phyloP scores from a whole-genome alignment of 2,329 filamentous ascomycete genomes.

The Chaetothyriales sp. region DNA sequence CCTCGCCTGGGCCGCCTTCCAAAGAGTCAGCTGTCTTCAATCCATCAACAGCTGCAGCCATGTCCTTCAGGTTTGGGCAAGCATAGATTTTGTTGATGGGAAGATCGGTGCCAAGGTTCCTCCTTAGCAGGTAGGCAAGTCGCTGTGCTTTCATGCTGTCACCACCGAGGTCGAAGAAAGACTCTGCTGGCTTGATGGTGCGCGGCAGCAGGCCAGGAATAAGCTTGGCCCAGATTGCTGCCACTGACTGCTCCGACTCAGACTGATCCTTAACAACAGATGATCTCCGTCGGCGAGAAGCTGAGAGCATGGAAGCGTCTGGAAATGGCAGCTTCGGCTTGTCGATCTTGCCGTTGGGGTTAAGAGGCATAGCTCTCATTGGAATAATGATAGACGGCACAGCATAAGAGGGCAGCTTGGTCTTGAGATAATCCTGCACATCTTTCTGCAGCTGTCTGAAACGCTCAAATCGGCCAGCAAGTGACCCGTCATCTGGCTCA shows the following conservation, averaged over 20 bases:
- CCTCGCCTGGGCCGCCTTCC: slow-evolving; percentile 28
- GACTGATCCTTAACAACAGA: slow-evolving; percentile 31
- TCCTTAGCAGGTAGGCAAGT: slow-evolving; percentile 56
- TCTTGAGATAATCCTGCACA: slow-evolving; percentile 53
- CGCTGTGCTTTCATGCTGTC: slow-evolving; percentile 70
- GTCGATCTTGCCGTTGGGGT: slow-evolving; percentile 76
- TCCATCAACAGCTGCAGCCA: slow-evolving; percentile 38
- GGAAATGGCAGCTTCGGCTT: slow-evolving; percentile 67
- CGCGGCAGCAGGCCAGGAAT: slow-evolving; percentile 52
- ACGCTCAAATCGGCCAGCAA: slow-evolving; percentile 42
- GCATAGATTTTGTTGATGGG: slow-evolving; percentile 57
- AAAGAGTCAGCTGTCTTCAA: slow-evolving; percentile 17
- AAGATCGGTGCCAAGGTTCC: slow-evolving; percentile 44
- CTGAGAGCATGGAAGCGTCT: slow-evolving; percentile 51
- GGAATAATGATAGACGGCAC: slow-evolving; percentile 61
- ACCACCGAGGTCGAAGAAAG: slow-evolving; percentile 67
- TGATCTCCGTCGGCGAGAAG: slow-evolving; percentile 35
- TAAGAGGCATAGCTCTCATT: slow-evolving; percentile 58
- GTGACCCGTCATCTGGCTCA: slow-evolving; percentile 36
- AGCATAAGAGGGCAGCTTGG: slow-evolving; percentile 57
- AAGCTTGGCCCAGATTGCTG: slow-evolving; percentile 58
- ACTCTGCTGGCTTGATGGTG: slow-evolving; percentile 46
- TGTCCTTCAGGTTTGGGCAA: slow-evolving; percentile 45
- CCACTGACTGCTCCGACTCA: slow-evolving; percentile 49
- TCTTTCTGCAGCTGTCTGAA: slow-evolving; percentile 47